phyloP scores from a whole-genome alignment of 495 filamentous ascomycete species.

The Penicillium paradoxum region DNA sequence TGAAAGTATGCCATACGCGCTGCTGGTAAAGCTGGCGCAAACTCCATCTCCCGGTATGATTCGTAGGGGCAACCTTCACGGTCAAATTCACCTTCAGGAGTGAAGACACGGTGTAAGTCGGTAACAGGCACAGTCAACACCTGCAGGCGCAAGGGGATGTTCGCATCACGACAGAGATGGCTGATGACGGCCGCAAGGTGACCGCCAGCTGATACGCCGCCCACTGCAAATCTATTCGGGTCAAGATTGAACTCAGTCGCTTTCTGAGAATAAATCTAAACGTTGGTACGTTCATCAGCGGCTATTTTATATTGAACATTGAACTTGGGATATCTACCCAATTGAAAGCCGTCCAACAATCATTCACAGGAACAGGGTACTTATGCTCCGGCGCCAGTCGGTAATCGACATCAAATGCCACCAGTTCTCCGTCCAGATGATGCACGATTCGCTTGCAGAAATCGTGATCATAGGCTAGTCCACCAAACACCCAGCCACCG shows the following conservation, averaged over 20 bases:
- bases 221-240: conserved; percentile 26
- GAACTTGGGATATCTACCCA: conserved; percentile 27
- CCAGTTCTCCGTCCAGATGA: conserved; percentile 30
- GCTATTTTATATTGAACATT: neutral
- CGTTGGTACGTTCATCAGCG: neutral
- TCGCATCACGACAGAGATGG: conserved; percentile 33
- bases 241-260: conserved; percentile 32
- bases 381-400: conserved; percentile 34
- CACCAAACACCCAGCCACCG: conserved; percentile 40
- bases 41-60: conserved; percentile 40
- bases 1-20: conserved; percentile 41
- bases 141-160: conserved; percentile 32
- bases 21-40: conserved; percentile 27
- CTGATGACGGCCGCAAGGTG: conserved; percentile 36
- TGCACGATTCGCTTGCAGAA: conserved; percentile 36
- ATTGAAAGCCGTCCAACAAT: conserved; percentile 40
- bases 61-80: conserved; percentile 32
- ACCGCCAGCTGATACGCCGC: conserved; percentile 36
- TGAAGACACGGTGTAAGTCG: conserved; percentile 33
- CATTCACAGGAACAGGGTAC: conserved; percentile 32
- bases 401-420: conserved; percentile 39
- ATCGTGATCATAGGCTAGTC: conserved; percentile 30
- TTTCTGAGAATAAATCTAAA: conserved; percentile 30
- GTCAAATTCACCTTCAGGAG: conserved; percentile 32
- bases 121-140: conserved; percentile 34